phyloP scores from a whole-genome alignment of 2,329 filamentous ascomycete genomes.

The Aspergillus calidoustus region DNA sequence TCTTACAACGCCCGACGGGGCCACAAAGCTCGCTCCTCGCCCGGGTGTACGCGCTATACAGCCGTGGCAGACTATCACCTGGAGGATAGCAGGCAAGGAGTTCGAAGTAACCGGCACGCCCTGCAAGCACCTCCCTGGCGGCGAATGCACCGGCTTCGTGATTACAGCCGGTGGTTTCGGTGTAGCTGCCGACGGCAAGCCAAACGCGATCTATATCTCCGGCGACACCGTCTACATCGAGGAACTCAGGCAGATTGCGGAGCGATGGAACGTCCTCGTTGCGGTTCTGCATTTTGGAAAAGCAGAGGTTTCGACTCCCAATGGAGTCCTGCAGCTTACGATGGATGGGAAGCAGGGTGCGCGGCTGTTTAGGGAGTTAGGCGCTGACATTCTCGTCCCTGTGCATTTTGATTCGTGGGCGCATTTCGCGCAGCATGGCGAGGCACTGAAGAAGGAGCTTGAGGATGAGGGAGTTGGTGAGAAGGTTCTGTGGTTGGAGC shows the following conservation, averaged over 20 bases:
- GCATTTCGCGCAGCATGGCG: constrained; percentile 48
- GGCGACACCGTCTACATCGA: constrained; percentile 56
- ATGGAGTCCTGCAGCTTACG: constrained; percentile 45
- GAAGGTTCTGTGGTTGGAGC: constrained; percentile 41
- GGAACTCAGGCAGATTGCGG: constrained; percentile 43
- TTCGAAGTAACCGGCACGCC: constrained; percentile 52
- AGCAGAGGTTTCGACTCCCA: constrained; percentile 32
- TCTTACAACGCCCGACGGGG: constrained; percentile 53
- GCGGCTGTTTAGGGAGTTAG: constrained; percentile 44
- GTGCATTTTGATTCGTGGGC: constrained; percentile 56
- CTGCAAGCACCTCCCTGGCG: constrained; percentile 49
- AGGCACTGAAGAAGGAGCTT: constrained; percentile 38
- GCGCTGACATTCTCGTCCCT: constrained; percentile 49
- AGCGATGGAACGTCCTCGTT: constrained; percentile 43
- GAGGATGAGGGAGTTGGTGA: constrained; percentile 40
- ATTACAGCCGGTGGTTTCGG: constrained; percentile 46
- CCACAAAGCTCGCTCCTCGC: constrained; percentile 49
- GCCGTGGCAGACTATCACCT: constrained; percentile 44
- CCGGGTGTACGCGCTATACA: constrained; percentile 47
- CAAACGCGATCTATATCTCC: constrained; percentile 56
- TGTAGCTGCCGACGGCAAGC: constrained; percentile 34
- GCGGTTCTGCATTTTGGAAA: constrained; percentile 50
- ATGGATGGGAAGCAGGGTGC: constrained; percentile 52
- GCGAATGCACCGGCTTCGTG: constrained; percentile 54
- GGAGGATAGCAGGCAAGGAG: constrained; percentile 35